Percentiles rank a stretch among this genome's conserved stretches.
Conservation (phyloP, 2,329 filamentous ascomycete genomes). For the Fusarium sp. region DNA sequence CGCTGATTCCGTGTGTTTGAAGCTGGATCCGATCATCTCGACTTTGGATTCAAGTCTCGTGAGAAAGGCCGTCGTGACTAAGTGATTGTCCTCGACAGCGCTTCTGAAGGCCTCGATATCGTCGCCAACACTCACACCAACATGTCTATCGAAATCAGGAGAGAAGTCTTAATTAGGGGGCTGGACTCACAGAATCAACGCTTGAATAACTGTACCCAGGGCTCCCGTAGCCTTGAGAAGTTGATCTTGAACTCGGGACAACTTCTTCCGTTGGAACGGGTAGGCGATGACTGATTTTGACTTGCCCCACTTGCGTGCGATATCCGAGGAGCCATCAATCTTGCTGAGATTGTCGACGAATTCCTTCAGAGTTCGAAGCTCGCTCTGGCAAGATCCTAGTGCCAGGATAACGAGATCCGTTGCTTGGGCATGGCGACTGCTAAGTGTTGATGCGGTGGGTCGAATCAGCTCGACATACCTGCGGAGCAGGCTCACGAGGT, state of each 20-base stretch:
- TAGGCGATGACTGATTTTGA: not conserved
- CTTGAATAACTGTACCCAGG: not conserved
- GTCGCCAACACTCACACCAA: not conserved
- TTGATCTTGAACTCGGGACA: not conserved
- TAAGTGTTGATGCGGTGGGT: not conserved
- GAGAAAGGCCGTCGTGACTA: not conserved
- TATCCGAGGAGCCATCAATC: not conserved
- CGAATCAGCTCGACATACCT: not conserved
- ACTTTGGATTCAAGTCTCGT: not conserved
- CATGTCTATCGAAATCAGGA: not conserved
- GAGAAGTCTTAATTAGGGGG: fast-evolving
- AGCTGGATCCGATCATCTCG: not conserved
- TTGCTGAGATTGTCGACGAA: fast-evolving
- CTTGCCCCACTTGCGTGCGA: not conserved
- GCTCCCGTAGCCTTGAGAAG: not conserved
- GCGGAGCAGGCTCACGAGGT: not conserved
- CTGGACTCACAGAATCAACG: not conserved
- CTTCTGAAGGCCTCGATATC: not conserved
- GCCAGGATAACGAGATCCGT: not conserved
- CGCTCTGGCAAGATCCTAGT: fast-evolving
- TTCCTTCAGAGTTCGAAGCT: not conserved
- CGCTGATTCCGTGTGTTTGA: not conserved
- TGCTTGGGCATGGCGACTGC: not conserved
- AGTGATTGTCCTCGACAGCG: not conserved
- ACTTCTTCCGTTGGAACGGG: conserved; percentile 3